Evolutionary conservation across 805 yeast genomes (phyloP).

Genomic region (Tetrapisispora namnaoensis): DNA sequence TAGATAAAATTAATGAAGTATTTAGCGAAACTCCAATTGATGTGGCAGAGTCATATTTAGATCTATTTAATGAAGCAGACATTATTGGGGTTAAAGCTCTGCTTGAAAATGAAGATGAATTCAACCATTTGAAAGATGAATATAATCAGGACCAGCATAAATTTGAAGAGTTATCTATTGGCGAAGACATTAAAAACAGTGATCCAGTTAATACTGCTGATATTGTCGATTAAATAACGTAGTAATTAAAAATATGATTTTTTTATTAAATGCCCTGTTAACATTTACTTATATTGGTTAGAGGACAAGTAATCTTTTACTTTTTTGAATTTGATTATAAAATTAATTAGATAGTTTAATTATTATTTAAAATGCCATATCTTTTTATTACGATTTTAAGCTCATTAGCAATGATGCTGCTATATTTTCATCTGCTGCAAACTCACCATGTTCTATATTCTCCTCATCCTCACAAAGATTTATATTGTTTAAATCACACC

Average conservation of each 20-base stretch:
- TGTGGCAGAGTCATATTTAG: conserved; percentile 73
- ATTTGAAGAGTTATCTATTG: conserved; percentile 4
- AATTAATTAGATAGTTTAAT: background rate
- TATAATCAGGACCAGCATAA: conserved; percentile 20
- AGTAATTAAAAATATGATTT: too few species aligned
- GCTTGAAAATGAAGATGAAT: conserved; percentile 63
- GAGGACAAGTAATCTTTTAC: background rate
- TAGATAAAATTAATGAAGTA: conserved; percentile 76
- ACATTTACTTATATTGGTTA: too few species aligned
- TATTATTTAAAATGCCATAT: background rate
- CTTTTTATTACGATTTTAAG: conserved; percentile 18
- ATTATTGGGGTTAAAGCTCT: conserved; percentile 75
- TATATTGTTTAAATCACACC: conserved; percentile 24
- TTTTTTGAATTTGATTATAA: background rate
- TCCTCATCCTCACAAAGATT: conserved; percentile 2
- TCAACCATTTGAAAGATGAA: conserved; percentile 43
- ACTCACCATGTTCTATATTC: background rate
- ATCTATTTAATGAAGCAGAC: conserved; percentile 66
- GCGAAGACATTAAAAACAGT: background rate
- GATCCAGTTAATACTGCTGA: conserved; percentile 5
- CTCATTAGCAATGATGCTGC: conserved; percentile 27
- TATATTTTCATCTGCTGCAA: conserved; percentile 13
- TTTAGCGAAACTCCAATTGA: conserved; percentile 63
- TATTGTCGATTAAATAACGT: conserved; percentile 9
- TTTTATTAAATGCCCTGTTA: background rate